These are phyloP conservation scores for Diaporthe sp. DNA, from an alignment of 2,329 filamentous ascomycete species.

Conservation along the genomic window DNA sequence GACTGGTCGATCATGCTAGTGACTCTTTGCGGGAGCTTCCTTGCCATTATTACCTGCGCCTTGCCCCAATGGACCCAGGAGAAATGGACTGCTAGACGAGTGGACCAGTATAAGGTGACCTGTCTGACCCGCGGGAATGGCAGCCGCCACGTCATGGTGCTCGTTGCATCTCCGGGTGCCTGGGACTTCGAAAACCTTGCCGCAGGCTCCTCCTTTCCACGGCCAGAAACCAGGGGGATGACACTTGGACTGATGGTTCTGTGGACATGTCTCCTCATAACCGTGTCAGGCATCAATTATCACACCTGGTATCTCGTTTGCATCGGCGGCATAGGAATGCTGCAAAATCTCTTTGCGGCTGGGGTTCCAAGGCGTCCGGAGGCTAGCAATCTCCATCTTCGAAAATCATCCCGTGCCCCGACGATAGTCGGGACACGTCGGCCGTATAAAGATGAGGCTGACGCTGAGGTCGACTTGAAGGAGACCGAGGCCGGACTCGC, in stretches of 20 bases:
- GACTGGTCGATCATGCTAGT: background rate
- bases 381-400: background rate
- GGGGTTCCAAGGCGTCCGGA: background rate
- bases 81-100: background rate
- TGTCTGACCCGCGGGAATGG: conserved; percentile 9
- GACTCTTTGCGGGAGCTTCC: background rate
- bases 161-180: background rate
- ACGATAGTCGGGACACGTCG: background rate
- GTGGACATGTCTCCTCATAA: conserved; percentile 5
- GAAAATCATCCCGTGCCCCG: background rate
- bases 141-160: conserved; percentile 1
- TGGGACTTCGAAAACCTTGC: conserved; percentile 1
- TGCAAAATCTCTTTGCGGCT: conserved; percentile 17
- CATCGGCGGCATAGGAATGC: background rate
- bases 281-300: background rate
- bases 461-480: background rate
- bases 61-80: conserved; percentile 1
- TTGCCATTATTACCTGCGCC: background rate
- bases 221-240: background rate
- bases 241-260: background rate
- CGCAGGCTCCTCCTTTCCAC: background rate
- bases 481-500: background rate
- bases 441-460: background rate
- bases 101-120: background rate
- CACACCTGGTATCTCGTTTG: conserved; percentile 12